Percentiles rank a stretch among this genome's conserved stretches.
These are phyloP conservation scores for Cucurbita argyrosperma DNA, from an alignment of 306 rosid genomes.

Conservation along the genomic window DNA sequence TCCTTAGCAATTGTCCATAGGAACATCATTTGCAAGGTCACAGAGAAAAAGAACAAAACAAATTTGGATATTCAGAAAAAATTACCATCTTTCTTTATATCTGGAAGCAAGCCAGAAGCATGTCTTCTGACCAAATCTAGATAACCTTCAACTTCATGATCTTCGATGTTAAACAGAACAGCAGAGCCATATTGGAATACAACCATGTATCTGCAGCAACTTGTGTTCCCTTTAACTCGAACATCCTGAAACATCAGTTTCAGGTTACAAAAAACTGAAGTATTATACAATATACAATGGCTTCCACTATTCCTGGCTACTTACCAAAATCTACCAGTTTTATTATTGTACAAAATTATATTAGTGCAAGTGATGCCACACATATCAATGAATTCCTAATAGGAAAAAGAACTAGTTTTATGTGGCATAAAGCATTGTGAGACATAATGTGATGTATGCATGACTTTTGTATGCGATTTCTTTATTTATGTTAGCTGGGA, in stretches of 20 bases:
- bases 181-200: slow-evolving; percentile 90
- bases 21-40: background rate
- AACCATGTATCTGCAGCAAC: slow-evolving; percentile 51
- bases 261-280: background rate
- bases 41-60: background rate
- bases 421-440: background rate
- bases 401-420: background rate
- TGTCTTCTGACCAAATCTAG: slow-evolving; percentile 57
- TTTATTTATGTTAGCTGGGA: background rate
- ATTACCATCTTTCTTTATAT: slow-evolving; percentile 81
- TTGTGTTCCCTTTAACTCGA: slow-evolving; percentile 25
- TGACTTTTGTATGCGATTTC: background rate
- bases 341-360: background rate
- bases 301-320: background rate
- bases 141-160: slow-evolving; percentile 67
- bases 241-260: slow-evolving; percentile 30
- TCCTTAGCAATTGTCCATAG: background rate
- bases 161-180: slow-evolving; percentile 79
- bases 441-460: background rate
- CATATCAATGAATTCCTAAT: background rate
- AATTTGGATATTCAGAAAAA: background rate
- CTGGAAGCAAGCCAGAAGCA: slow-evolving; percentile 77
- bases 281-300: background rate
- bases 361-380: background rate
- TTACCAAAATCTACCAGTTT: background rate